A percentile compares a stretch with the other conserved stretches of the same genome.
These are phyloP conservation scores for Spinacia oleracea DNA, from an alignment of 179 eudicot genomes.

Conservation along the genomic window DNA sequence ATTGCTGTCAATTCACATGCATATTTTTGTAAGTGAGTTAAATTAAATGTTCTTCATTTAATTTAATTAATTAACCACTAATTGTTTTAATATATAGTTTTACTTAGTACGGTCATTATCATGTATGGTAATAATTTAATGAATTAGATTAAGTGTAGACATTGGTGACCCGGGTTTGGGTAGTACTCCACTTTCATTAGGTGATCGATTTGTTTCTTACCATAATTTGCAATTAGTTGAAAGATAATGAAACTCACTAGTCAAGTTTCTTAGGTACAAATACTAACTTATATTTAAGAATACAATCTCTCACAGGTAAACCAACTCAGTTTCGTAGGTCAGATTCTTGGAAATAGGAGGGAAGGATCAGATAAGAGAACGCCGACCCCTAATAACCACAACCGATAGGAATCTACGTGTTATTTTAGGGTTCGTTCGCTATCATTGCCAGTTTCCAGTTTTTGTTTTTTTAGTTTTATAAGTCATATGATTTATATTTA, in stretches of 20 bases:
- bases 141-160: slow-evolving; percentile 23
- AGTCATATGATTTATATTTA: too few species aligned
- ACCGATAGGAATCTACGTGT: too few species aligned
- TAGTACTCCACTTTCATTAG: slow-evolving; percentile 26
- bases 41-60: slow-evolving; percentile 3
- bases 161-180: slow-evolving; percentile 23
- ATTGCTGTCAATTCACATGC: slow-evolving; percentile 40
- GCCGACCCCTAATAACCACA: too few species aligned
- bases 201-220: slow-evolving; percentile 19
- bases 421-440: too few species aligned
- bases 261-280: slow-evolving; percentile 19
- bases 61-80: background rate
- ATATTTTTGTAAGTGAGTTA: background rate
- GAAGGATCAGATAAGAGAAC: too few species aligned
- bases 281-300: too few species aligned
- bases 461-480: too few species aligned
- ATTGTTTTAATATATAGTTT: background rate
- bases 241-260: background rate
- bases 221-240: background rate
- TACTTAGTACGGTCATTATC: background rate
- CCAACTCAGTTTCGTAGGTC: too few species aligned
- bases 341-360: too few species aligned
- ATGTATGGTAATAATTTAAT: background rate
- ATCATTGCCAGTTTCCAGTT: too few species aligned
- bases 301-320: too few species aligned